Conservation (phyloP, 2,329 filamentous ascomycete species). For the Rhinocladiella similis region DNA sequence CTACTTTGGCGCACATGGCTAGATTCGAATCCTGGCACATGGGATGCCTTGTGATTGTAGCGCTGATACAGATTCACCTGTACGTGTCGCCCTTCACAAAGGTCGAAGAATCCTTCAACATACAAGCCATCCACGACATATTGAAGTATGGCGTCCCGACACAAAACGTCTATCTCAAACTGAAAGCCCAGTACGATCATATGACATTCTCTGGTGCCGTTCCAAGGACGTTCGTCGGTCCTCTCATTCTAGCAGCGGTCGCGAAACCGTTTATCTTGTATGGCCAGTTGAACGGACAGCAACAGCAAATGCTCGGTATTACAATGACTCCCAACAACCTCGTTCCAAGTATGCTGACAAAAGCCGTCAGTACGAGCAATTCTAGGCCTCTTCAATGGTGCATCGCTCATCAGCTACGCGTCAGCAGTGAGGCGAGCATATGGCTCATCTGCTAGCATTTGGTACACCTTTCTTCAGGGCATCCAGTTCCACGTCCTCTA, state of each 20-base stretch:
- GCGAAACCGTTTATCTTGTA: constrained; percentile 65
- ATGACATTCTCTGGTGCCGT: constrained; percentile 87
- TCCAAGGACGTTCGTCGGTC: constrained; percentile 84
- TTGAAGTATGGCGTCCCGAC: constrained; percentile 73
- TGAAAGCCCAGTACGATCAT: constrained; percentile 77
- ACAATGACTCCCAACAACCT: background rate
- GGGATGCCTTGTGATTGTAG: constrained; percentile 47
- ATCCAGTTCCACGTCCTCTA: constrained; percentile 92
- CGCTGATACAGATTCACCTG: constrained; percentile 68
- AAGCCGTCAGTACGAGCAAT: constrained; percentile 63
- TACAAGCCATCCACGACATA: constrained; percentile 91
- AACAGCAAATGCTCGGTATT: constrained; percentile 59
- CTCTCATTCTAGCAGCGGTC: constrained; percentile 72
- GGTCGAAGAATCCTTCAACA: constrained; percentile 97
- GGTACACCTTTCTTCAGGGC: constrained; percentile 76
- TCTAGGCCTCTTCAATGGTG: constrained; percentile 74
- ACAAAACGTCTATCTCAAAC: constrained; percentile 50
- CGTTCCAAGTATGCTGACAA: background rate
- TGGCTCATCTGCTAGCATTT: constrained; percentile 67
- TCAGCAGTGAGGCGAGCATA: constrained; percentile 64
- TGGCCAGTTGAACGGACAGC: constrained; percentile 51
- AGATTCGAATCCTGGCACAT: constrained; percentile 49
- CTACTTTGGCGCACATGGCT: constrained; percentile 3
- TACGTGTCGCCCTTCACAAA: constrained; percentile 84
- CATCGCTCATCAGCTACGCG: constrained; percentile 66